Evolutionary conservation across 2,329 filamentous ascomycete genomes (phyloP).

Genomic region (Pleurostoma richardsiae): DNA sequence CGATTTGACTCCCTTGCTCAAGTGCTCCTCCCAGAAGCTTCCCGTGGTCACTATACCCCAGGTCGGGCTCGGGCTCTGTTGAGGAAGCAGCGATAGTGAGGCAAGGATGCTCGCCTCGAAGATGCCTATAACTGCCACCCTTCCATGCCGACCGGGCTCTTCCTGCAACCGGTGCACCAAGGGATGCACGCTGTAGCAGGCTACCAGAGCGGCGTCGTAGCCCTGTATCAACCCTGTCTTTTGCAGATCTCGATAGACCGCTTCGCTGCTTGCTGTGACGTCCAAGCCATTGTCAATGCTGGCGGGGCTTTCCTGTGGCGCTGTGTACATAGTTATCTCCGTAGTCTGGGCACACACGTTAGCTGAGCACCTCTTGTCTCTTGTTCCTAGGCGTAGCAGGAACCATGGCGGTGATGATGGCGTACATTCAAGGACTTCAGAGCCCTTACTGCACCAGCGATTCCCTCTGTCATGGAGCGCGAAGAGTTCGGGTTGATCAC

Average conservation of each 20-base stretch:
- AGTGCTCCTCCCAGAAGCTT: constrained; percentile 71
- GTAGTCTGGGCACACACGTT: constrained; percentile 28
- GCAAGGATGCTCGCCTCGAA: constrained; percentile 77
- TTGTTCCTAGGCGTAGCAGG: constrained; percentile 60
- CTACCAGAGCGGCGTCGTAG: constrained; percentile 77
- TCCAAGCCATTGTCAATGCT: constrained; percentile 77
- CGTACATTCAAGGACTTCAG: constrained; percentile 32
- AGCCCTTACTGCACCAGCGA: constrained; percentile 44
- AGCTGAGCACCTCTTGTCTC: constrained; percentile 36
- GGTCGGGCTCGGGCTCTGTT: constrained; percentile 21
- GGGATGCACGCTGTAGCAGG: constrained; percentile 83
- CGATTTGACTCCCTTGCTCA: constrained; percentile 57
- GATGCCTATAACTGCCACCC: constrained; percentile 66
- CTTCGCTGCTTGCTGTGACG: constrained; percentile 55
- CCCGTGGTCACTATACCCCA: constrained; percentile 93
- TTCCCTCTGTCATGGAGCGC: constrained; percentile 62
- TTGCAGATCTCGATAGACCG: constrained; percentile 53
- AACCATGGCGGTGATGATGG: constrained; percentile 22
- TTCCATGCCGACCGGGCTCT: constrained; percentile 1
- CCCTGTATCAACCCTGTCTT: constrained; percentile 26
- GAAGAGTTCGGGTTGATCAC: constrained; percentile 80
- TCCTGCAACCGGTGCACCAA: constrained; percentile 56
- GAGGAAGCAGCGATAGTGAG: constrained; percentile 48
- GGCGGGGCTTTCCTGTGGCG: constrained; percentile 53
- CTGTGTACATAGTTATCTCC: constrained; percentile 61